A percentile compares a stretch with the other conserved stretches of the same genome.
These are phyloP conservation scores for Euphorbia tirucalli DNA, from an alignment of 345 rosid genomes.

Conservation along the genomic window DNA sequence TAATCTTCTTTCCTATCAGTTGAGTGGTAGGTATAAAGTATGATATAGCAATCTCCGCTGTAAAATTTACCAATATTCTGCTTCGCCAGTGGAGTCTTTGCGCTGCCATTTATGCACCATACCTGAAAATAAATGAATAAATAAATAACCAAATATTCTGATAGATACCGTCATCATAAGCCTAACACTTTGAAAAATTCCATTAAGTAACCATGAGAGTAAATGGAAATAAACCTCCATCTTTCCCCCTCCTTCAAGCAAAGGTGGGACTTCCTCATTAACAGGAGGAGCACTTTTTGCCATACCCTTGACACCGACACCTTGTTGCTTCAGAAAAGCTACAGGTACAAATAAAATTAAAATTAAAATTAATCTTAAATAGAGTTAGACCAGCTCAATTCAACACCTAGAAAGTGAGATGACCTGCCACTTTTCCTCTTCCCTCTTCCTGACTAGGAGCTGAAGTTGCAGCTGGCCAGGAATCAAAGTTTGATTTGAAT, in stretches of 20 bases:
- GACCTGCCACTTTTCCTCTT: conserved; percentile 99
- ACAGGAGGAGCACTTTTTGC: conserved; percentile 65
- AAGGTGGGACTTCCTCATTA: conserved; percentile 88
- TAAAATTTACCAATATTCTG: conserved; percentile 91
- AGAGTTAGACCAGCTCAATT: conserved; percentile 3
- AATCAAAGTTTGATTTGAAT: conserved; percentile 88
- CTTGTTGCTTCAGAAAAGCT: conserved; percentile 98
- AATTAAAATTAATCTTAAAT: conserved; percentile 21
- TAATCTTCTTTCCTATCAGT: conserved; percentile 98
- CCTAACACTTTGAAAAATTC: conserved; percentile 13
- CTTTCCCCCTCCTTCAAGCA: conserved; percentile 96
- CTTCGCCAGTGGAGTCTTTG: conserved; percentile 68
- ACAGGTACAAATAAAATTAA: conserved; percentile 28
- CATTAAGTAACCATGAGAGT: conserved; percentile 13
- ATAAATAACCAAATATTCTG: conserved; percentile 14
- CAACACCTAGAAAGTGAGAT: conserved; percentile 16
- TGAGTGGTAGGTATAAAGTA: conserved; percentile 82
- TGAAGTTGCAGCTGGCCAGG: conserved; percentile 90
- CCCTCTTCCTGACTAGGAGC: conserved; percentile 87
- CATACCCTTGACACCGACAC: conserved; percentile 80
- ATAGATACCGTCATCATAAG: not conserved
- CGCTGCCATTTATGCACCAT: conserved; percentile 80
- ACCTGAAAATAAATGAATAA: conserved; percentile 44
- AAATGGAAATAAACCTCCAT: conserved; percentile 66
- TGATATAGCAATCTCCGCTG: conserved; percentile 91